phyloP scores from a whole-genome alignment of 352 stramenopile genomes.

The Pythium folliculosum region DNA sequence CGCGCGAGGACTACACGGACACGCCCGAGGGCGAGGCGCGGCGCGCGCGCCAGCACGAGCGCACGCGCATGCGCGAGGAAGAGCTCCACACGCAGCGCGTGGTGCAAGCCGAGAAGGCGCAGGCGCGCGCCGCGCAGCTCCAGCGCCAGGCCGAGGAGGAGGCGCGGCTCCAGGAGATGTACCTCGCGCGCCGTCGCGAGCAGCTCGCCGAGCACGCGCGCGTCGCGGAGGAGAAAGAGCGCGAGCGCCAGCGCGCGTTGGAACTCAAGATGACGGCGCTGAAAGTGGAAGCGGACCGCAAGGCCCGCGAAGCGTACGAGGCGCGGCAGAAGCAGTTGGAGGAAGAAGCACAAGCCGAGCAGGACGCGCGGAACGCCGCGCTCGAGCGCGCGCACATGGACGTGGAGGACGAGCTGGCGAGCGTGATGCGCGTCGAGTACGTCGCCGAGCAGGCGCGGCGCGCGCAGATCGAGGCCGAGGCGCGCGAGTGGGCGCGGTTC shows the following conservation, averaged over 20 bases:
- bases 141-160: conserved; percentile 51
- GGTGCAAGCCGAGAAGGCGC: conserved; percentile 40
- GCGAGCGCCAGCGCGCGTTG: conserved; percentile 36
- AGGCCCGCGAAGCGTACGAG: conserved; percentile 51
- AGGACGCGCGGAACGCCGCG: conserved; percentile 36
- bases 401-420: conserved; percentile 49
- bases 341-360: conserved; percentile 37
- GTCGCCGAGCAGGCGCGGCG: conserved; percentile 43
- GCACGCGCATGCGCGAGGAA: conserved; percentile 58
- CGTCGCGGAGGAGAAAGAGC: conserved; percentile 48
- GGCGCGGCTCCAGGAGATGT: conserved; percentile 46
- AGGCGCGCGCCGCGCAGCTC: conserved; percentile 30
- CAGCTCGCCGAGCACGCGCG: conserved; percentile 47
- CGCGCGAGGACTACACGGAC: conserved; percentile 59
- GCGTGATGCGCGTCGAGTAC: conserved; percentile 37
- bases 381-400: conserved; percentile 48
- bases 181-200: conserved; percentile 46
- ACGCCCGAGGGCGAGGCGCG: conserved; percentile 53
- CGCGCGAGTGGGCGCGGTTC: conserved; percentile 61
- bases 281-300: conserved; percentile 61
- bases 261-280: conserved; percentile 62
- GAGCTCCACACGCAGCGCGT: conserved; percentile 50
- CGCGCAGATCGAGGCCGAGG: conserved; percentile 55
- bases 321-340: conserved; percentile 41
- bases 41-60: conserved; percentile 52